Percentiles rank a stretch among this genome's conserved stretches.
Evolutionary conservation across 805 yeast species (phyloP).

Genomic region (Suhomyces pyralidae): DNA sequence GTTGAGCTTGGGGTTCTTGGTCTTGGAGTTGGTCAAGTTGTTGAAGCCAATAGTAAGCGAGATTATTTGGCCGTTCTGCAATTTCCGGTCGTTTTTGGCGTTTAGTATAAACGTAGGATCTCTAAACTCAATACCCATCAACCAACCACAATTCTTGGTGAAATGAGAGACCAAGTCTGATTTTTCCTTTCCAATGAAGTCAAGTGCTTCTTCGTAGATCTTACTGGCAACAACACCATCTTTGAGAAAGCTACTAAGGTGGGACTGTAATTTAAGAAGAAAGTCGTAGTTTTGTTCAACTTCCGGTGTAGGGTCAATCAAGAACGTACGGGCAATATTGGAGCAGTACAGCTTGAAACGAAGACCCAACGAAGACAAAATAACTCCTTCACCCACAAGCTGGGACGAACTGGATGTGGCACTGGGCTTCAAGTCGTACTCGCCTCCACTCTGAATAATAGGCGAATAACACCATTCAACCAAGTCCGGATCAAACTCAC

Average conservation of each 20-base stretch:
- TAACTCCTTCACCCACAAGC: constrained; percentile 68
- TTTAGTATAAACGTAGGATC: constrained; percentile 74
- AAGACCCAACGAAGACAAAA: constrained; percentile 78
- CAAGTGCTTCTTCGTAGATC: constrained; percentile 63
- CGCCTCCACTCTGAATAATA: constrained; percentile 83
- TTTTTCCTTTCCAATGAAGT: constrained; percentile 50
- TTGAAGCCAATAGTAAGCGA: constrained; percentile 76
- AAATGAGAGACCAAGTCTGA: constrained; percentile 66
- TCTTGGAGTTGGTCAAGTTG: constrained; percentile 48
- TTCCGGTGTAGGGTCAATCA: constrained; percentile 82
- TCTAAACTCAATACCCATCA: constrained; percentile 85
- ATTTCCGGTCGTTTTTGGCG: constrained; percentile 62
- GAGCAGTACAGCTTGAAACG: constrained; percentile 89
- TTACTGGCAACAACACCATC: constrained; percentile 67
- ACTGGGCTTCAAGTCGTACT: constrained; percentile 78
- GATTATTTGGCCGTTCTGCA: constrained; percentile 71
- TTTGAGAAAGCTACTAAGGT: constrained; percentile 51
- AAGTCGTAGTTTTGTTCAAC: constrained; percentile 79
- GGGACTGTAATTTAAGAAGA: constrained; percentile 64
- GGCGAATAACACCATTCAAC: constrained; percentile 95
- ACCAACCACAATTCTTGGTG: constrained; percentile 80
- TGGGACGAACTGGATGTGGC: constrained; percentile 70
- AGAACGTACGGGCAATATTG: constrained; percentile 79
- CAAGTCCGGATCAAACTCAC: constrained; percentile 68
- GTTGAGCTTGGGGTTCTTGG: constrained; percentile 49